A percentile compares a stretch with the other conserved stretches of the same genome.
These are phyloP conservation scores for Talaromyces marneffei DNA, from an alignment of 2,329 filamentous ascomycete genomes.

Conservation along the genomic window DNA sequence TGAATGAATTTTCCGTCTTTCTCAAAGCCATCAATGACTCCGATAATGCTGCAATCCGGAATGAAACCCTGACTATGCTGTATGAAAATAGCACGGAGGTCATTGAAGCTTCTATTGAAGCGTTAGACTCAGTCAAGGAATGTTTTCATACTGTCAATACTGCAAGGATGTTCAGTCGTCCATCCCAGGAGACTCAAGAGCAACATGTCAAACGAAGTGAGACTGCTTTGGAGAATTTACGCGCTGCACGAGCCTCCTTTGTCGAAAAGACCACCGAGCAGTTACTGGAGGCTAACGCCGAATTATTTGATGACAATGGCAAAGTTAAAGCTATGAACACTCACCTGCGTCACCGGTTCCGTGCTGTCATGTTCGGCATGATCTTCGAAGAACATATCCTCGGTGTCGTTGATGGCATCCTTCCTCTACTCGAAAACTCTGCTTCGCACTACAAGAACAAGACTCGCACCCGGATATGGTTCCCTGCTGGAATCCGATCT, in stretches of 20 bases:
- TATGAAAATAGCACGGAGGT: slow-evolving; percentile 23
- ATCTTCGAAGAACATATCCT: slow-evolving; percentile 44
- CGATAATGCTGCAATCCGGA: slow-evolving; percentile 29
- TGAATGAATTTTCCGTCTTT: slow-evolving; percentile 30
- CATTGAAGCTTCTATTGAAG: slow-evolving; percentile 25
- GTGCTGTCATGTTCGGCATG: slow-evolving; percentile 44
- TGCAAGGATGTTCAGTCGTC: slow-evolving; percentile 24
- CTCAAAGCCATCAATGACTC: slow-evolving; percentile 36
- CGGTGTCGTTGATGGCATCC: slow-evolving; percentile 23
- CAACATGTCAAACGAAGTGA: slow-evolving; percentile 21
- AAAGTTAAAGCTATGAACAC: slow-evolving; percentile 26
- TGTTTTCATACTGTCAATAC: slow-evolving; percentile 27
- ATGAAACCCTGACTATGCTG: slow-evolving; percentile 31
- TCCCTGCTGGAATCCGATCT: slow-evolving; percentile 38
- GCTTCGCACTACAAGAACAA: slow-evolving; percentile 33
- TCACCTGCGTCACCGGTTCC: slow-evolving; percentile 25
- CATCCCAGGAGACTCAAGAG: slow-evolving; percentile 19
- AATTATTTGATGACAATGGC: slow-evolving; percentile 40
- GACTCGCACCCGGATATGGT: slow-evolving; percentile 37
- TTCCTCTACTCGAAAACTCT: slow-evolving; percentile 35
- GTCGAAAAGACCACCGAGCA: slow-evolving; percentile 35
- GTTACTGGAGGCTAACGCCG: slow-evolving; percentile 36
- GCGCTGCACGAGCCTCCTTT: slow-evolving; percentile 21
- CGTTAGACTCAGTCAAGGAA: slow-evolving; percentile 20
- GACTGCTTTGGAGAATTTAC: slow-evolving; percentile 23